Base-by-base conservation (phyloP, 768 basidiomycete genomes). In the Cyclocybe cylindracea region DNA sequence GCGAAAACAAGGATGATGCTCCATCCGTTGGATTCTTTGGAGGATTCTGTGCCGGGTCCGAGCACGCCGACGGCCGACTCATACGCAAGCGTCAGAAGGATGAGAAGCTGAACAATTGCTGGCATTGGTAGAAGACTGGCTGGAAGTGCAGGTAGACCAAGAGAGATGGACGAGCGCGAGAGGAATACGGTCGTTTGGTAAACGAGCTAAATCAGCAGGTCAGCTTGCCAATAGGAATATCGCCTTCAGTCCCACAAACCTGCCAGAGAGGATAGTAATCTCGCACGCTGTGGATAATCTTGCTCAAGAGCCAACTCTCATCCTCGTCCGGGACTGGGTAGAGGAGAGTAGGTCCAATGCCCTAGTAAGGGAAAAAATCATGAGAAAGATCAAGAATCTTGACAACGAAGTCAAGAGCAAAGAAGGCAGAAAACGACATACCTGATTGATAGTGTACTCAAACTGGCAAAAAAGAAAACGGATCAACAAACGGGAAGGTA, bases 191-290 rank as follows among this genome's bases (percentile, higher is more conserved):
- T 91, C 16, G 90, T 83, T 75, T 91, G 91, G 62, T 94, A 94
- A 29, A 93, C 83, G 36, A 94, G 82, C 85, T 91, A 56, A n/a
- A 19, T 24, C 24, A 24, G 29, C 16, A 38, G 33, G 10, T 42
- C 24, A 34, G 24, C 24, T 24, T 24, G 5, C 24, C 24, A 24
- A 5, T 24, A 24, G 5, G 24, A 24, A 24, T 24, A 24, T 24
- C 5, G 24, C 24, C 5, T 24, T 24, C 24, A 24, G 24, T 24
- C 24, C 33, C 39, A 50, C 57, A 29, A 54, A 87, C 90, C 85
- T 93, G 91, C 91, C 94, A 97, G 37, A 96, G 79, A 1, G 94
- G 94, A 70, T 98, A 98, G 66, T 94, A 98, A 63, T 98, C 96
- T 35, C 93, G 79, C 14, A 94, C 77, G 1, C 83, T 85, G 61